phyloP scores from a whole-genome alignment of 1,139 yeast species.

The Lipomyces yarrowii region DNA sequence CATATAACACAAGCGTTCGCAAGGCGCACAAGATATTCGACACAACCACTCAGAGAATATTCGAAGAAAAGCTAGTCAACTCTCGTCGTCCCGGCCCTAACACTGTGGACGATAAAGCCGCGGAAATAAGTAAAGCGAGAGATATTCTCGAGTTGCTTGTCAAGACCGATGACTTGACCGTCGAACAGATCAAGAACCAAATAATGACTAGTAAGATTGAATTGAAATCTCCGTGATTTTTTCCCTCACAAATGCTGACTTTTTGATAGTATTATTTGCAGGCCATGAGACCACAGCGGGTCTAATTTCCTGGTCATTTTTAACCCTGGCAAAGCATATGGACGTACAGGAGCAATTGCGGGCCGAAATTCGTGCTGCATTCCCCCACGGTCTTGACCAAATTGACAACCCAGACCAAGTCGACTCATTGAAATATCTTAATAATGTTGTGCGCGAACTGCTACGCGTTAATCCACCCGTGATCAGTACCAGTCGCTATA shows the following conservation, averaged over 20 bases:
- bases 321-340: slow-evolving; percentile 24
- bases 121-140: not conserved
- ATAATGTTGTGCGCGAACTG: slow-evolving; percentile 36
- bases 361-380: slow-evolving; percentile 23
- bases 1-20: slow-evolving; percentile 8
- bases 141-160: slow-evolving; percentile 16
- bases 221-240: not conserved
- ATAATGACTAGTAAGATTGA: slow-evolving; percentile 18
- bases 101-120: not conserved
- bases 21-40: slow-evolving; percentile 5
- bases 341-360: slow-evolving; percentile 28
- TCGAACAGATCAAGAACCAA: slow-evolving; percentile 14
- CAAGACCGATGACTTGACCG: slow-evolving; percentile 7
- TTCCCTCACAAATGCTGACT: not conserved
- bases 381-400: slow-evolving; percentile 17
- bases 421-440: slow-evolving; percentile 29
- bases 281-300: slow-evolving; percentile 33
- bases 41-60: not conserved
- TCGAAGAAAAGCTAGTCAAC: not conserved
- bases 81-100: not conserved
- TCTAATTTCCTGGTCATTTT: slow-evolving; percentile 25
- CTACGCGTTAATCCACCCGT: slow-evolving; percentile 36
- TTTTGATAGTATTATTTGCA: slow-evolving; percentile 27
- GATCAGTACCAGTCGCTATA: slow-evolving; percentile 35
- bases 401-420: slow-evolving; percentile 23